Evolutionary conservation across 2,329 filamentous ascomycete genomes (phyloP).

Genomic region (Penicillium sp.): DNA sequence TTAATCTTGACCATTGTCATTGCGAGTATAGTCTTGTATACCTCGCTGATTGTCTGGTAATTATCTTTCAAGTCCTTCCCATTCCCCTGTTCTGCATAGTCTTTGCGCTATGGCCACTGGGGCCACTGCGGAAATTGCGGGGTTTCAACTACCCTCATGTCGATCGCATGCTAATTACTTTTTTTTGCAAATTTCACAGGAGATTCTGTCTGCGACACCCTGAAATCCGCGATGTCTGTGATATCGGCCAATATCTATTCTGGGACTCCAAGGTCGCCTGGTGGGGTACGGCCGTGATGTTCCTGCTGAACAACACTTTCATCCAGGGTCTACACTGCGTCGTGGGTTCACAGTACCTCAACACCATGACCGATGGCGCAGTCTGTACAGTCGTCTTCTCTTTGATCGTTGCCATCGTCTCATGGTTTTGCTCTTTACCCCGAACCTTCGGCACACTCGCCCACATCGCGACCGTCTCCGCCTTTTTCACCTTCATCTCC

Average conservation of each 20-base stretch:
- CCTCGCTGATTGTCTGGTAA: constrained; percentile 69
- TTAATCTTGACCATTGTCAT: constrained; percentile 81
- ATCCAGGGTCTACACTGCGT: constrained; percentile 85
- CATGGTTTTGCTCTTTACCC: constrained; percentile 78
- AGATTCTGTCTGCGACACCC: constrained; percentile 90
- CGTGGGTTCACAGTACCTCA: constrained; percentile 83
- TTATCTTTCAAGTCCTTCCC: background rate
- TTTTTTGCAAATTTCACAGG: constrained; percentile 55
- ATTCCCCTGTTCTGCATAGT: background rate
- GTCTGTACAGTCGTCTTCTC: constrained; percentile 82
- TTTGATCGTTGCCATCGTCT: constrained; percentile 73
- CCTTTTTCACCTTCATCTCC: constrained; percentile 86
- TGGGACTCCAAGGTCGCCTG: constrained; percentile 78
- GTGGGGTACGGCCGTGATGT: constrained; percentile 77
- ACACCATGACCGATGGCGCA: constrained; percentile 77
- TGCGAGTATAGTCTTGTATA: constrained; percentile 80
- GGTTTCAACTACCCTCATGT: background rate
- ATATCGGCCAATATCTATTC: constrained; percentile 94
- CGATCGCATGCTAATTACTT: constrained; percentile 18
- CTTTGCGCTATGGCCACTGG: background rate
- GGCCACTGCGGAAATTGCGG: background rate
- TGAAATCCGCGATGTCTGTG: constrained; percentile 88
- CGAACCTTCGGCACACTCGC: constrained; percentile 82
- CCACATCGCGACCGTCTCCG: constrained; percentile 77
- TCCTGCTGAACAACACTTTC: constrained; percentile 91